Conservation (phyloP, 2,329 filamentous ascomycete genomes). For the Arthrocladium fulminans region DNA sequence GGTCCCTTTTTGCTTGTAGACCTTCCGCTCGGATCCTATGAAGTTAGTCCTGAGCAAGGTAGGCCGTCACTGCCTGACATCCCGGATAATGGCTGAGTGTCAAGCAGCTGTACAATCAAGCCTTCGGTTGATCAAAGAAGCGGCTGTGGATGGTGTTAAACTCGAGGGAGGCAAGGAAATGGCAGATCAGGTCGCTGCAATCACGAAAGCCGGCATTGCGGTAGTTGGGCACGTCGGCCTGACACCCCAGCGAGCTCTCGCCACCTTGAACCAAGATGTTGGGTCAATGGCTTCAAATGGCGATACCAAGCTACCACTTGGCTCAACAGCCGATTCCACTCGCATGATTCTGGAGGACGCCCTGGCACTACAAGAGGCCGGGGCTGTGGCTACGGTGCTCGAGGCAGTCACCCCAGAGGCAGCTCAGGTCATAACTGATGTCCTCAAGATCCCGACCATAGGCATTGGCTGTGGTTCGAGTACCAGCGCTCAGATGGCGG, state of each 20-base stretch:
- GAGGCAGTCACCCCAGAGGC: not conserved
- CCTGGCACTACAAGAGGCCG: not conserved
- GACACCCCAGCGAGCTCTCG: not conserved
- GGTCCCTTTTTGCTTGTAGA: not conserved
- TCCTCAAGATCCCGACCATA: not conserved
- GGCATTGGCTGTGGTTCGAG: constrained; percentile 4
- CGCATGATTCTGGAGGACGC: not conserved
- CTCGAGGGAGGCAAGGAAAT: not conserved
- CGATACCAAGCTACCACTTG: not conserved
- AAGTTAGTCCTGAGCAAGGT: constrained; percentile 1
- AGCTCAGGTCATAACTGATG: not conserved
- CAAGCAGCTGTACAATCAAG: not conserved
- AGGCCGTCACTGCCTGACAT: not conserved
- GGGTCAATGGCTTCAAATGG: not conserved
- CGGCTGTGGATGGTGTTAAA: not conserved
- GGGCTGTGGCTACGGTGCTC: not conserved
- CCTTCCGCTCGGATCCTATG: not conserved
- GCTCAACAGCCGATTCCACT: not conserved
- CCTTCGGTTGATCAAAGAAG: not conserved
- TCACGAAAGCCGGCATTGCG: not conserved
- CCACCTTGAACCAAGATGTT: not conserved
- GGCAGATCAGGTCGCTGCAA: not conserved
- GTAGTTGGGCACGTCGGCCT: not conserved
- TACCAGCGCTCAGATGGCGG: not conserved
- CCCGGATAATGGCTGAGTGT: not conserved